Evolutionary conservation across 495 filamentous ascomycete genomes (phyloP), one percentile per base, ranked within the genome.

Genomic region (Pyronema omphalodes): DNA sequence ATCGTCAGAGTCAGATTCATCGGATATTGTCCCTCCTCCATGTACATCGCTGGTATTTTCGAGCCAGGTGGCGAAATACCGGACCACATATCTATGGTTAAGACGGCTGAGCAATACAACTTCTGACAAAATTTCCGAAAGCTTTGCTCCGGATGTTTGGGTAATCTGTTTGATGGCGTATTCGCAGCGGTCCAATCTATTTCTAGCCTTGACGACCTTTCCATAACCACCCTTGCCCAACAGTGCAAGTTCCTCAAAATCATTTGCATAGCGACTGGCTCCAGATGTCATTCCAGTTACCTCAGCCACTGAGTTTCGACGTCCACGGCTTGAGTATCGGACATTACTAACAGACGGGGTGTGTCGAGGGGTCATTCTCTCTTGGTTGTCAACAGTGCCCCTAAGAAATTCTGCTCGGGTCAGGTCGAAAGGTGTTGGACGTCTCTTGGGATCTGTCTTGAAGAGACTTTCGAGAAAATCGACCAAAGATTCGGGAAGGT

Each of bases 141-240:
- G 69, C 19, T 84, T 84, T 37, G 81, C 73, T 37, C 83, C 75
- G 14, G 86, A 86, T 49, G 80, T 81, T 57, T 88, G 82, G 18
- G 80, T 85, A 52, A 98, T 93, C 63, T 95, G 95, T 67, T 98
- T 98, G 57, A 98, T 80, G 3, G 91, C 91, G 72, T 98, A 98
- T 9, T 93, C 78, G 51, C 84, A 82, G 7, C 86, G 85, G 67
- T 96, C 89, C 6, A 94, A 76, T 67, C 88, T 93, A 61, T 94
- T 93, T 54, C 93, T 76, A 6, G 91, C 89, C 65, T 89, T 88
- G 43, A 98, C 87, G n/a, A 98, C 91, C 69, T 95, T 84, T 33
- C 93, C 91, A 67, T 93, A 98, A 1, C 89, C 93, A 12, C 91
- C 91, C 67, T 86, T 91, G 23, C 93, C 91, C 15, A 98, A 71